Evolutionary conservation across 139 green algal species (phyloP).

Genomic region (Chlamydomonas incerta): DNA sequence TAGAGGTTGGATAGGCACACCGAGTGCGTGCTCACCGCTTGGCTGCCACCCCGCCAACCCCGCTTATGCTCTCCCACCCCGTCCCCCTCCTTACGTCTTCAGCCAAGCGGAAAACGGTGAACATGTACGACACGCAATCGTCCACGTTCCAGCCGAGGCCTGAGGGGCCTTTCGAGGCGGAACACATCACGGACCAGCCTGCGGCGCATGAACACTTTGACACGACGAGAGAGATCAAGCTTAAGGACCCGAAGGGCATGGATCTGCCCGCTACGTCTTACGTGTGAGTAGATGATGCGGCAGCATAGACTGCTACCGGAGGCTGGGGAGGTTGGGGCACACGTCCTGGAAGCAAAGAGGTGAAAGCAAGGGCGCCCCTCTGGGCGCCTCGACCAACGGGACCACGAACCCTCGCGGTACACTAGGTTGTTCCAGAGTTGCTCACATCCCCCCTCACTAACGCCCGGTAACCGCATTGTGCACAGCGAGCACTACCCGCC

Average conservation of each 20-base stretch:
- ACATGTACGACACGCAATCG: constrained; percentile 44
- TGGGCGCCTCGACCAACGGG: too few relatives aligned
- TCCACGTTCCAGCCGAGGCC: constrained; percentile 29
- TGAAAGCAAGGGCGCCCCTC: too few relatives aligned
- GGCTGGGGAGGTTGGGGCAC: not conserved
- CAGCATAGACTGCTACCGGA: not conserved
- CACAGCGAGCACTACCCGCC: constrained; percentile 58
- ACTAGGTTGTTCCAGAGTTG: too few relatives aligned
- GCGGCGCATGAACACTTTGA: constrained; percentile 48
- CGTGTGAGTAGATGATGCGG: constrained; percentile 28
- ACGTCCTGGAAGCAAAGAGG: too few relatives aligned
- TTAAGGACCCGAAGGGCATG: constrained; percentile 41
- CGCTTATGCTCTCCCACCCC: too few relatives aligned
- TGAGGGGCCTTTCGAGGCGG: constrained; percentile 47
- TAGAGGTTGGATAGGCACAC: too few relatives aligned
- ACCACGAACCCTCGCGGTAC: too few relatives aligned
- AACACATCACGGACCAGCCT: not conserved
- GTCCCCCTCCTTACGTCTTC: not conserved
- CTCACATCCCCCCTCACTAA: too few relatives aligned
- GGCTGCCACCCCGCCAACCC: too few relatives aligned
- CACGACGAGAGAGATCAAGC: constrained; percentile 52
- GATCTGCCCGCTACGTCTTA: constrained; percentile 43
- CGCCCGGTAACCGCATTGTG: too few relatives aligned
- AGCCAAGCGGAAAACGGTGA: constrained; percentile 38
- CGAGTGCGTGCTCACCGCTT: too few relatives aligned